These are phyloP conservation scores for Magnusiomyces fungicola DNA, from an alignment of 1,139 yeast genomes.

Conservation along the genomic window DNA sequence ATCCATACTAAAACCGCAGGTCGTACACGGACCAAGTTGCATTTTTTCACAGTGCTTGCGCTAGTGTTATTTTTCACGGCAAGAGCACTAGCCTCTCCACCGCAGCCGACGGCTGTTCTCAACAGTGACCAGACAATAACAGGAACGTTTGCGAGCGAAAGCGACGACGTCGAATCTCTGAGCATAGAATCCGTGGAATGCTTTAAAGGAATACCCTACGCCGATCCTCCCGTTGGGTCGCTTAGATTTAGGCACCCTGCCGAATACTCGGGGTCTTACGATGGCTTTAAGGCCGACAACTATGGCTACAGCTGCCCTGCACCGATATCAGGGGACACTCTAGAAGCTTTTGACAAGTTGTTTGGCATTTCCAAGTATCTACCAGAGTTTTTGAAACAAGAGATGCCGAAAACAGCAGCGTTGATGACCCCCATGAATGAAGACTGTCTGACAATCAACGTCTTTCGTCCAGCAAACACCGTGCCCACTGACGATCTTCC, in stretches of 20 bases:
- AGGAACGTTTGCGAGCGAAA: too few species aligned
- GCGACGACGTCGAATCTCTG: too few species aligned
- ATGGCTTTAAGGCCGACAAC: constrained; percentile 9
- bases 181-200: constrained; percentile 20
- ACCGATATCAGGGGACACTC: neutral
- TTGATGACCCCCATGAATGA: constrained; percentile 12
- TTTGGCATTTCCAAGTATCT: neutral
- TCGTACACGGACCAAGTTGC: too few species aligned
- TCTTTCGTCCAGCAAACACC: constrained; percentile 18
- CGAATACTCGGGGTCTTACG: constrained; percentile 6
- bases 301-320: constrained; percentile 16
- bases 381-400: neutral
- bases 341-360: constrained; percentile 1
- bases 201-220: constrained; percentile 26
- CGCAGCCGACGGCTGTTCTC: too few species aligned
- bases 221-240: constrained; percentile 23
- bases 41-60: too few species aligned
- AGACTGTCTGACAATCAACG: constrained; percentile 23
- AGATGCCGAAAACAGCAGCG: neutral
- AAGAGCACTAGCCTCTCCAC: too few species aligned
- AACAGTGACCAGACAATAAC: too few species aligned
- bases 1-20: too few species aligned
- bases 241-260: constrained; percentile 20
- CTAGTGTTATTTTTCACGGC: too few species aligned
- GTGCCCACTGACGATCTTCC: constrained; percentile 22